Base-by-base conservation (phyloP, 768 basidiomycete species). In the Boletus subparvulus region DNA sequence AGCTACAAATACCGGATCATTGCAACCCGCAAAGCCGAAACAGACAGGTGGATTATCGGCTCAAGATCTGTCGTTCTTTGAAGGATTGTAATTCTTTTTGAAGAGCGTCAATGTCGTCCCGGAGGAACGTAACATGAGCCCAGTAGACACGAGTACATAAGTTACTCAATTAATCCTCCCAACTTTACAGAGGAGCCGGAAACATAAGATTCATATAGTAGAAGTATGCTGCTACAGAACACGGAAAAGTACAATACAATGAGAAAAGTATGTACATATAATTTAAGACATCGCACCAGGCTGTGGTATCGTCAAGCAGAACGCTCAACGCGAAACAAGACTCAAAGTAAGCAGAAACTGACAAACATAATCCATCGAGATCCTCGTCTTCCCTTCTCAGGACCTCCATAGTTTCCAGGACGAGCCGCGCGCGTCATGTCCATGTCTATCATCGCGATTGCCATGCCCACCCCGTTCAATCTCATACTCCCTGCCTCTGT, bases 41-140 rank as follows among this genome's bases (percentile, higher is more conserved):
- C 61, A 61, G 65, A 71, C 64, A n/a, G 83, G 84, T 13, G 87
- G 86, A 5, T 69, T 93, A 48, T 88, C 87, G 4, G 91, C 90
- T 3, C 88, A 91, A 72, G 92, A 93, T 78, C 69, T 93, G 50
- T 90, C 87, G 17, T 94, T 94, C 70, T 94, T 94, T 68, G 92
- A 94, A 72, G 87, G 89, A 36, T 65, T 88, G 33, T 90, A 69
- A 69, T 37, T 42, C 3, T 40, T 10, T 47, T 24, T 33, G 35
- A 6, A 33, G 26, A 10, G 17, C 4, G 21, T 32, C 10, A 0
- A 35, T 43, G 21, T 12, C 16, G 14, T 33, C 33, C 21, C 9
- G 9, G 32, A 13, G 17, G 32, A 39, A 47, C 42, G 26, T 47
- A 58, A 30, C 40, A 40, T 40, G 10, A 5, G 45, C 17, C 9